Conservation (phyloP, 164 flowering plant species). For the Saururus chinensis region DNA sequence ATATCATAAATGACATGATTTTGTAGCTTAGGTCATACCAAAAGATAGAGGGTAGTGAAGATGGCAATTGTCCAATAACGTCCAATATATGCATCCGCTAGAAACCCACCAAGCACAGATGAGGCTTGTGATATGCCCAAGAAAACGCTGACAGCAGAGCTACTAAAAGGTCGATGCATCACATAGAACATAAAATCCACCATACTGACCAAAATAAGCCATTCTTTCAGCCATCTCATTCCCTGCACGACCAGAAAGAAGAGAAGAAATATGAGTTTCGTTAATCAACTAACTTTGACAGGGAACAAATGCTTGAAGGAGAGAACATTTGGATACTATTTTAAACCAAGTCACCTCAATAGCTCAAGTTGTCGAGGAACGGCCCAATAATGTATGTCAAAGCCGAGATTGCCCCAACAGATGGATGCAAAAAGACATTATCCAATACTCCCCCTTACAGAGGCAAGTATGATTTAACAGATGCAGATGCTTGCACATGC, state of each 20-base stretch:
- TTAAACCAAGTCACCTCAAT: no score
- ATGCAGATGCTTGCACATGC: no score
- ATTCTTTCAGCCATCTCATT: slow-evolving; percentile 99
- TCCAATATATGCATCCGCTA: slow-evolving; percentile 99
- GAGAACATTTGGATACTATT: no score
- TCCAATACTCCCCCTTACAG: no score
- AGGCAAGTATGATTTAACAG: no score
- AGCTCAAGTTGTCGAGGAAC: no score
- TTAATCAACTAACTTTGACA: background rate
- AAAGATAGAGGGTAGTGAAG: slow-evolving; percentile 84
- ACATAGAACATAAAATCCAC: slow-evolving; percentile 90
- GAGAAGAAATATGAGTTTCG: background rate
- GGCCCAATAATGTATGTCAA: no score
- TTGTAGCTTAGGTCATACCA: slow-evolving; percentile 25
- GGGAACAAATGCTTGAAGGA: no score
- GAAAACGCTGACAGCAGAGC: slow-evolving; percentile 81
- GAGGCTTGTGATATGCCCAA: slow-evolving; percentile 91
- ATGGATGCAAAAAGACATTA: no score
- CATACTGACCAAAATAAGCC: slow-evolving; percentile 98
- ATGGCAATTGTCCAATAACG: slow-evolving; percentile 95
- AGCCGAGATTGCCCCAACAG: no score
- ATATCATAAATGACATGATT: background rate
- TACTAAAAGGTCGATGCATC: slow-evolving; percentile 83
- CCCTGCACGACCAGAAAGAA: slow-evolving; percentile 34
- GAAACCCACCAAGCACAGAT: slow-evolving; percentile 87